Conservation (phyloP, 2,329 filamentous ascomycete species). For the Geosmithia morbida region DNA sequence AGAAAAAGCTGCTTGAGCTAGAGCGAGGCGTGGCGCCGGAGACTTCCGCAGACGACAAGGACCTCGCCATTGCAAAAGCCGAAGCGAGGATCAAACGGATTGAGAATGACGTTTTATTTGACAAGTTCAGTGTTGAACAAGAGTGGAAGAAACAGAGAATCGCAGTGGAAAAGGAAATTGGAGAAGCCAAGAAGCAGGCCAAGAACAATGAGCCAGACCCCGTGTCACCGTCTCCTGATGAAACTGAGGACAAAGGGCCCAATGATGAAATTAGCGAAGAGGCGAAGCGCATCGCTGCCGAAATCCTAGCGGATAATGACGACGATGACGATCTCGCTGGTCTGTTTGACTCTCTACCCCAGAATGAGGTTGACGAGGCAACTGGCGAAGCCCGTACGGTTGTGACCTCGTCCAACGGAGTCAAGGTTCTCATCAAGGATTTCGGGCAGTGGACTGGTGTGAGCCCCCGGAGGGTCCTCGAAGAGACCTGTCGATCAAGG, state of each 20-base stretch:
- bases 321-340: constrained; percentile 31
- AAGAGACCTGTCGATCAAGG: constrained; percentile 79
- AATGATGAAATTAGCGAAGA: constrained; percentile 36
- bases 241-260: constrained; percentile 8
- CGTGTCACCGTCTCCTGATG: constrained; percentile 4
- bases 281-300: constrained; percentile 42
- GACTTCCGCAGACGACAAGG: constrained; percentile 9
- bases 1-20: constrained; percentile 49
- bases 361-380: constrained; percentile 40
- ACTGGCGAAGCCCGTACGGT: constrained; percentile 45
- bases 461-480: constrained; percentile 59
- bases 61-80: constrained; percentile 46
- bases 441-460: constrained; percentile 76
- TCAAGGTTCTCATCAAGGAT: constrained; percentile 53
- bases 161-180: constrained; percentile 46
- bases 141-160: constrained; percentile 48
- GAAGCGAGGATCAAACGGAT: constrained; percentile 63
- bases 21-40: constrained; percentile 22
- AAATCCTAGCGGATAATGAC: constrained; percentile 36
- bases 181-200: constrained; percentile 26
- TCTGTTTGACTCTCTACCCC: constrained; percentile 46
- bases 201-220: constrained; percentile 11
- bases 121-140: constrained; percentile 48
- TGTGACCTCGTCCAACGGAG: constrained; percentile 34
- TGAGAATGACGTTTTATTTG: constrained; percentile 65